These are phyloP conservation scores for Kodamaea suecica DNA, from an alignment of 1,139 yeast genomes.

Conservation along the genomic window DNA sequence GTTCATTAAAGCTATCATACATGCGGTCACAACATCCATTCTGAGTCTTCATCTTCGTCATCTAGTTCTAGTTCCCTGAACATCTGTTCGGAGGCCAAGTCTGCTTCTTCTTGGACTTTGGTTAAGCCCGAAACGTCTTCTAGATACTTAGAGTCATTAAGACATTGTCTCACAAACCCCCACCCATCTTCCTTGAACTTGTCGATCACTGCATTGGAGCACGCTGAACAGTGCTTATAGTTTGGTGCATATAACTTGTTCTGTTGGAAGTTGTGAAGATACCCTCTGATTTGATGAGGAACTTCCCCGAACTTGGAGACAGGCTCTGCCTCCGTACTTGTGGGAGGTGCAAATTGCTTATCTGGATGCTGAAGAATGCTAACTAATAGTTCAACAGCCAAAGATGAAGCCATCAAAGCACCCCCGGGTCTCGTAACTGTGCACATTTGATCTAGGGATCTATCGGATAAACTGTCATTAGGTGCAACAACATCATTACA, in stretches of 20 bases:
- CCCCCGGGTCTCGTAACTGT: conserved; percentile 97
- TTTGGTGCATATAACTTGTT: conserved; percentile 67
- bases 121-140: conserved; percentile 78
- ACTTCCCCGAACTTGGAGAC: conserved; percentile 57
- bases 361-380: conserved; percentile 68
- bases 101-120: conserved; percentile 71
- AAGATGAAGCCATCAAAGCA: conserved; percentile 80
- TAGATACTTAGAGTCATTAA: conserved; percentile 61
- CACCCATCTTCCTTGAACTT: conserved; percentile 59
- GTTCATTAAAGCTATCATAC: no score
- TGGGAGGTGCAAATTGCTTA: conserved; percentile 45
- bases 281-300: conserved; percentile 92
- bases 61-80: conserved; percentile 38
- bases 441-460: conserved; percentile 96
- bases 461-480: conserved; percentile 73
- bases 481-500: conserved; percentile 98
- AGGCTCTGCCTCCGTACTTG: conserved; percentile 11
- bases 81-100: conserved; percentile 46
- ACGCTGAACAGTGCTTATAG: conserved; percentile 80
- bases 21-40: not conserved
- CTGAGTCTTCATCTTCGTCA: conserved; percentile 26
- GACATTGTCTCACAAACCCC: conserved; percentile 72
- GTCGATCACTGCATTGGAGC: conserved; percentile 58
- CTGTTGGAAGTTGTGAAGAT: conserved; percentile 61
- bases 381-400: conserved; percentile 81